Conservation (phyloP, 176 grass and related monocot genomes). For the maize (Zea mays) region DNA sequence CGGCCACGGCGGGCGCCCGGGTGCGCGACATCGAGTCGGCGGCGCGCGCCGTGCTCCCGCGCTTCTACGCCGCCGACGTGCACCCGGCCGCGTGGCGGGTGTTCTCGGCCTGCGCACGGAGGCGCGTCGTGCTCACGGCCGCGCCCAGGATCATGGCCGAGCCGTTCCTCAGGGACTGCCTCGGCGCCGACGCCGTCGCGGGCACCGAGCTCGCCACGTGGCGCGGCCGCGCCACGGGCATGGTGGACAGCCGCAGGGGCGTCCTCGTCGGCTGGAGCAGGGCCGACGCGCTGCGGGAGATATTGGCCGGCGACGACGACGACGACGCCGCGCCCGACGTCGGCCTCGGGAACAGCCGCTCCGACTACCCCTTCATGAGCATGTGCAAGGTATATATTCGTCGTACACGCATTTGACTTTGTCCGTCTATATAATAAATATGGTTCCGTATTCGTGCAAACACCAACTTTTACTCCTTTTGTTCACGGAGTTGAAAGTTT, state of each 20-base stretch:
- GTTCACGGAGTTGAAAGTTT: too few species aligned
- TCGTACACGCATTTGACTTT: not conserved
- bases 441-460: not conserved
- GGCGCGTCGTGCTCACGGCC: conserved; percentile 40
- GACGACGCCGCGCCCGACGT: conserved; percentile 47
- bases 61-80: conserved; percentile 69
- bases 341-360: conserved; percentile 47
- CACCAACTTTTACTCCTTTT: too few species aligned
- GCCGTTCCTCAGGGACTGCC: conserved; percentile 64
- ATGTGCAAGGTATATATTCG: conserved; percentile 69
- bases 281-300: conserved; percentile 45
- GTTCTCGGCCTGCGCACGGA: conserved; percentile 37
- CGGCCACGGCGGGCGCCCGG: conserved; percentile 36
- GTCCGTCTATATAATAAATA: not conserved
- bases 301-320: conserved; percentile 16
- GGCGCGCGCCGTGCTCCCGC: conserved; percentile 59
- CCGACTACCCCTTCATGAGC: conserved; percentile 67
- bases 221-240: conserved; percentile 40
- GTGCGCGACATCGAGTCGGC: conserved; percentile 54
- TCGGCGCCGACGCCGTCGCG: conserved; percentile 56
- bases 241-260: conserved; percentile 25
- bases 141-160: conserved; percentile 68
- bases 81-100: conserved; percentile 43
- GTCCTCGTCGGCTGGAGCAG: conserved; percentile 34
- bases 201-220: conserved; percentile 64